phyloP scores from a whole-genome alignment of 345 rosid genomes.

The Citrus maxima region DNA sequence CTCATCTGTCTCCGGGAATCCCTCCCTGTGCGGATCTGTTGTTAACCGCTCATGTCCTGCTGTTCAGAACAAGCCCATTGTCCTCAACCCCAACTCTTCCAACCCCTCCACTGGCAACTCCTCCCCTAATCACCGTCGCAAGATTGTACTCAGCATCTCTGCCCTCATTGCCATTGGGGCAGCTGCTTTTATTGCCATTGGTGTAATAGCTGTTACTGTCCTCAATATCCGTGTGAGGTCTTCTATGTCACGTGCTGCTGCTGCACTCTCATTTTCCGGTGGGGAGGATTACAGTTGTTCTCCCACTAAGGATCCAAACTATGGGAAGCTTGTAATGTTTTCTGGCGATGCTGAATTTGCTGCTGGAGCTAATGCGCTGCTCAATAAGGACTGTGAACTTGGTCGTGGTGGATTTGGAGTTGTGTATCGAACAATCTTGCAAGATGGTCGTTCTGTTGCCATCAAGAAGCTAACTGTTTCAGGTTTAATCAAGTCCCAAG shows the following conservation, averaged over 20 bases:
- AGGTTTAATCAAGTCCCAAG: constrained; percentile 84
- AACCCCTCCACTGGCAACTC: constrained; percentile 34
- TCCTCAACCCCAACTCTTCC: constrained; percentile 88
- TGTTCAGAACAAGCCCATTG: constrained; percentile 88
- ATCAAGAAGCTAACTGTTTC: constrained; percentile 89
- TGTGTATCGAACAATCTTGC: constrained; percentile 73
- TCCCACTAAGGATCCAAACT: constrained; percentile 71
- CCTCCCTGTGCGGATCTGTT: constrained; percentile 83
- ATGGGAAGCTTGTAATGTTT: constrained; percentile 96
- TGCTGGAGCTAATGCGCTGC: constrained; percentile 75
- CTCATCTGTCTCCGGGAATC: constrained; percentile 70
- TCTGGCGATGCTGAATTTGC: constrained; percentile 80
- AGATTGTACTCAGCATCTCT: constrained; percentile 79
- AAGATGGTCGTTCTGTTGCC: constrained; percentile 80
- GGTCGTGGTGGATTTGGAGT: constrained; percentile 99
- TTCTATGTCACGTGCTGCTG: constrained; percentile 49
- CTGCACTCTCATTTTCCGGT: constrained; percentile 54
- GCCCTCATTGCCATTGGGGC: constrained; percentile 94
- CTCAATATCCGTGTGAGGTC: constrained; percentile 79
- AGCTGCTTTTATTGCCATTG: constrained; percentile 76
- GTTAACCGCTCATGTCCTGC: constrained; percentile 83
- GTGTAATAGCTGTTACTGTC: constrained; percentile 81
- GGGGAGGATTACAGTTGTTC: constrained; percentile 83
- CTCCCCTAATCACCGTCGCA: constrained; percentile 42
- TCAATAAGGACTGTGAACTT: constrained; percentile 91